A percentile compares a stretch with the other conserved stretches of the same genome.
Evolutionary conservation across 1,284 basidiomycete genomes (phyloP).

Genomic region (Ceratobasidium sp.): DNA sequence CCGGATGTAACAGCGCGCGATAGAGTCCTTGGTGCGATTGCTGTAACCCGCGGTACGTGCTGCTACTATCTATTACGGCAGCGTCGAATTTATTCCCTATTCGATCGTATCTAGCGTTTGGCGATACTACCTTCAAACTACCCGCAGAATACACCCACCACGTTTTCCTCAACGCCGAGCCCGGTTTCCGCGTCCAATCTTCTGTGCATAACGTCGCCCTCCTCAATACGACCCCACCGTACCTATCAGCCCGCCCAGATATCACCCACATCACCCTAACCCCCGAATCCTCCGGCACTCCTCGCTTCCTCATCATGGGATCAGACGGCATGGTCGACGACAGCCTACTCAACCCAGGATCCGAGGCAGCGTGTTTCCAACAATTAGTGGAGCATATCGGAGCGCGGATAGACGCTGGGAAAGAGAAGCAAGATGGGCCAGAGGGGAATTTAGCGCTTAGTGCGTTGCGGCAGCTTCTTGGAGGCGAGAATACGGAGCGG

Average conservation of each 20-base stretch:
- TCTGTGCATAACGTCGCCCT: conserved; percentile 75
- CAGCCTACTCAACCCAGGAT: neutral
- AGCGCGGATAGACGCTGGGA: conserved; percentile 48
- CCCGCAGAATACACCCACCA: conserved; percentile 74
- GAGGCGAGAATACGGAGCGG: conserved; percentile 66
- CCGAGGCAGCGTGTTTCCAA: conserved; percentile 43
- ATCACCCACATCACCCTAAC: conserved; percentile 68
- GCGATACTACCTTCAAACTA: conserved; percentile 78
- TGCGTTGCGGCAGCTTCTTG: conserved; percentile 70
- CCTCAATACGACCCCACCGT: conserved; percentile 75
- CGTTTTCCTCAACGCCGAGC: conserved; percentile 74
- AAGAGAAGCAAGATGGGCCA: conserved; percentile 50
- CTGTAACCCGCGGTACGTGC: conserved; percentile 74
- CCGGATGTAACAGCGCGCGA: conserved; percentile 70
- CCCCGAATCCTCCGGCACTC: conserved; percentile 47
- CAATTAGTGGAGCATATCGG: neutral
- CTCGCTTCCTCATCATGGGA: conserved; percentile 69
- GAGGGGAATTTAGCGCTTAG: conserved; percentile 68
- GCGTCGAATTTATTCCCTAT: conserved; percentile 38
- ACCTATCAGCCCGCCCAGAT: conserved; percentile 75
- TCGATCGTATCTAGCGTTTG: conserved; percentile 65
- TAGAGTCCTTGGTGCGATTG: conserved; percentile 77
- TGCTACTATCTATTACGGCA: conserved; percentile 35
- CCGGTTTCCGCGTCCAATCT: conserved; percentile 71
- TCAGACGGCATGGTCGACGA: conserved; percentile 71